Evolutionary conservation across 2,329 filamentous ascomycete genomes (phyloP).

Genomic region (Fusarium sp.): DNA sequence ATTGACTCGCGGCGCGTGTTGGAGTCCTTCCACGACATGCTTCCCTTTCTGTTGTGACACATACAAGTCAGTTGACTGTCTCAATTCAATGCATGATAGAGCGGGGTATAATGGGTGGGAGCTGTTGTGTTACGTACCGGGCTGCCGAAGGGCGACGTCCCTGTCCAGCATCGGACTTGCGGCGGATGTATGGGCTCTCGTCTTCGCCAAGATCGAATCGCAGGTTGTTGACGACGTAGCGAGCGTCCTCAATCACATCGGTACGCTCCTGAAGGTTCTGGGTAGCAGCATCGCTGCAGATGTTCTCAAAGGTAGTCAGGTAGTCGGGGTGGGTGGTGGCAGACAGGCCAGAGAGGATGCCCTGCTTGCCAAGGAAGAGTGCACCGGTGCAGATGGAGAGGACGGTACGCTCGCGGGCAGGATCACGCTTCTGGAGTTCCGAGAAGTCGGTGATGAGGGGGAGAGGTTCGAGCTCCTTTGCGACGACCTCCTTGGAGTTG

Average conservation of each 20-base stretch:
- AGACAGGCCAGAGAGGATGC: conserved; percentile 80
- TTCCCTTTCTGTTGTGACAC: conserved; percentile 73
- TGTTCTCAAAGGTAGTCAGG: conserved; percentile 82
- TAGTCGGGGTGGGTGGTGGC: conserved; percentile 86
- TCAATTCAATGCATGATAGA: conserved; percentile 38
- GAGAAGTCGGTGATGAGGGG: conserved; percentile 79
- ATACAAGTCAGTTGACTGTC: conserved; percentile 40
- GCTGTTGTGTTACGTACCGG: conserved; percentile 58
- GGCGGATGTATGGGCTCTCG: conserved; percentile 84
- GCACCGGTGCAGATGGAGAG: conserved; percentile 83
- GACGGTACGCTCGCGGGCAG: conserved; percentile 81
- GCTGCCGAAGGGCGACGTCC: conserved; percentile 68
- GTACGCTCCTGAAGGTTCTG: conserved; percentile 79
- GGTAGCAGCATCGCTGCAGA: conserved; percentile 79
- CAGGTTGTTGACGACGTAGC: conserved; percentile 92
- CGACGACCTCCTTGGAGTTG: conserved; percentile 70
- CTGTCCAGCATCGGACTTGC: conserved; percentile 72
- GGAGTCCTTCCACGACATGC: conserved; percentile 81
- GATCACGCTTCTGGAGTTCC: conserved; percentile 82
- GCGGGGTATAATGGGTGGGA: conserved; percentile 38
- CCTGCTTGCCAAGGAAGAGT: conserved; percentile 79
- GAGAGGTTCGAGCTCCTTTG: conserved; percentile 75
- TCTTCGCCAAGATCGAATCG: conserved; percentile 86
- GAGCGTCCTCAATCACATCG: conserved; percentile 81
- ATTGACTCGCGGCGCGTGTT: conserved; percentile 82